Evolutionary conservation across 352 stramenopile genomes (phyloP), one percentile per base, ranked within the genome.

Genomic region (Phytopythium oedochilum): DNA sequence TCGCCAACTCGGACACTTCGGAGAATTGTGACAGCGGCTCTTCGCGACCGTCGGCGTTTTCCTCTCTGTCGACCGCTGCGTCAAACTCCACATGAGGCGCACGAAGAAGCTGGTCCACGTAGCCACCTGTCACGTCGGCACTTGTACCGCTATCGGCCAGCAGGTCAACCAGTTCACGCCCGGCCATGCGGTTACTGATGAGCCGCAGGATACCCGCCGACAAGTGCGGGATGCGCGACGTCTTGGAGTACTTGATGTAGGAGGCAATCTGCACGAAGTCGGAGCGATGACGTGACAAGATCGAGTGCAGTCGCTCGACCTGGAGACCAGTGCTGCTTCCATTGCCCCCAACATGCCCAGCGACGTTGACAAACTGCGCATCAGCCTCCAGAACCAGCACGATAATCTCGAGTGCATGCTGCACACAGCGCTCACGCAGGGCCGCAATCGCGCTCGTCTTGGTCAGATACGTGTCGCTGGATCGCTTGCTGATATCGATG

Each of bases 161-260:
- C 36, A 90, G 44, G 40, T 90, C 73, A 20, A 92, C 76, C 12
- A 92, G 66, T 11, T 87, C 66, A 4, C 59, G 38, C 22, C 83
- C 83, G 35, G 61, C 72, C 53, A 92, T 80, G 9, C 80, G 78
- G 15, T 73, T 67, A 57, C 84, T 94, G 36, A 94, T 73, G 14
- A 78, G 57, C 26, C 76, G 76, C 34, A 94, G 55, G 50, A 94
- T 80, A 22, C 78, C 78, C 5, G 75, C 69, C 18, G 84, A 91
- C 5, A 92, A 52, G 35, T 89, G 68, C 9, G 84, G 70, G 26
- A 94, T 91, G 43, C 86, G 75, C 20, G 69, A 56, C 10, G 75
- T 79, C 66, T 92, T 89, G 17, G 75, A 84, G 64, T 90, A 94
- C 61, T 89, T 86, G 53, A 94, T 79, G 64, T 92, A 94, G 68